A percentile compares a stretch with the other conserved stretches of the same genome.
These are phyloP conservation scores for Albatrellus sp. DNA, from an alignment of 1,284 basidiomycete species.

Conservation along the genomic window DNA sequence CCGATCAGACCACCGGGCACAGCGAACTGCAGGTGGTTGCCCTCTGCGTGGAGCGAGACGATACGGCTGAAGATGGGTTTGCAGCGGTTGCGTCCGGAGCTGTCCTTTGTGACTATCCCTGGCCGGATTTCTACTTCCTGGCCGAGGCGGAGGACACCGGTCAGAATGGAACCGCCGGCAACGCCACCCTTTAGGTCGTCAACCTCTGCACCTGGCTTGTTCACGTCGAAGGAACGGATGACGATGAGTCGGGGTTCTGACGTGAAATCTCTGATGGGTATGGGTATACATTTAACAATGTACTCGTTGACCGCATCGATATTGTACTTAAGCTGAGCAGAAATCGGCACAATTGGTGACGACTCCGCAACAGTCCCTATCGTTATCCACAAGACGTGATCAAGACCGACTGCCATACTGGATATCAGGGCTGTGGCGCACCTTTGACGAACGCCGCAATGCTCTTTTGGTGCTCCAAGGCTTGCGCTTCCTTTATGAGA, in stretches of 20 bases:
- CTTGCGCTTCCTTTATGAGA: constrained; percentile 85
- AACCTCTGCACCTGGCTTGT: constrained; percentile 96
- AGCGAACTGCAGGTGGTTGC: constrained; percentile 88
- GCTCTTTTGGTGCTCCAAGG: constrained; percentile 87
- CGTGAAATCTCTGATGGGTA: constrained; percentile 87
- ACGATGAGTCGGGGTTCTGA: constrained; percentile 91
- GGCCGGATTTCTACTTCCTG: constrained; percentile 97
- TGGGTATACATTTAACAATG: constrained; percentile 93
- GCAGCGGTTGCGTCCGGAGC: constrained; percentile 82
- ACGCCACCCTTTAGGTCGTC: constrained; percentile 97
- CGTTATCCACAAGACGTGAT: background rate
- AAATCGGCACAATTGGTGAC: constrained; percentile 97
- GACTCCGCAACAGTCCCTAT: constrained; percentile 90
- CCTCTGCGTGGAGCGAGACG: constrained; percentile 88
- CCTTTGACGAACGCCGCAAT: constrained; percentile 90
- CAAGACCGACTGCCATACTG: background rate
- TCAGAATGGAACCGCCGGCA: constrained; percentile 92
- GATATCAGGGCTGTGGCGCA: constrained; percentile 16
- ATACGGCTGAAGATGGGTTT: constrained; percentile 90
- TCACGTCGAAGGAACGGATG: constrained; percentile 99
- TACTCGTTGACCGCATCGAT: constrained; percentile 99
- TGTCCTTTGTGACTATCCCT: constrained; percentile 94
- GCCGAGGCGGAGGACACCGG: constrained; percentile 83
- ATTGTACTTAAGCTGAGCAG: constrained; percentile 97
- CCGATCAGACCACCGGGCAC: constrained; percentile 97